Evolutionary conservation across 2,329 filamentous ascomycete genomes (phyloP).

Genomic region (Apiospora koreana): DNA sequence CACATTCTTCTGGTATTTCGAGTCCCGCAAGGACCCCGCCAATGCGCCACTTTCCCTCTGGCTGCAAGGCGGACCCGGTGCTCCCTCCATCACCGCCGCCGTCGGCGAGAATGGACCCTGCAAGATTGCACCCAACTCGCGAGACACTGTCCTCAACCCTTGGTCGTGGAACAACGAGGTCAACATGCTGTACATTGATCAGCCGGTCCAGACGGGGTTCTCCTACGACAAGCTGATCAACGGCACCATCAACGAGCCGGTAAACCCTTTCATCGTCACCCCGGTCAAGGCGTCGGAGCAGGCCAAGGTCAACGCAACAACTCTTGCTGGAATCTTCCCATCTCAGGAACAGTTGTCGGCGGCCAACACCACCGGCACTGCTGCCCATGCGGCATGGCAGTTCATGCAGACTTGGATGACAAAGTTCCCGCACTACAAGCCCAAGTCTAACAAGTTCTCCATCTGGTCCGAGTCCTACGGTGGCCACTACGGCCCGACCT

Average conservation of each 20-base stretch:
- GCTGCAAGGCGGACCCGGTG: conserved; percentile 56
- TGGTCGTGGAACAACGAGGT: conserved; percentile 61
- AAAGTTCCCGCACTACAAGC: conserved; percentile 14
- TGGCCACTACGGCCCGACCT: conserved; percentile 20
- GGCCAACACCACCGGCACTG: conserved; percentile 10
- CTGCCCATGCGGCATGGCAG: conserved; percentile 15
- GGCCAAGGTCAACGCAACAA: not conserved
- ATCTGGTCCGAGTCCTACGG: conserved; percentile 36
- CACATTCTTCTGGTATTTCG: conserved; percentile 53
- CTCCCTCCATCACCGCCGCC: conserved; percentile 54
- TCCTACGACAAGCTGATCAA: conserved; percentile 42
- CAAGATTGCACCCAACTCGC: not conserved
- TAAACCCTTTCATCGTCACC: conserved; percentile 17
- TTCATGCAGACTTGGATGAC: conserved; percentile 18
- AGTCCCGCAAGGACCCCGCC: conserved; percentile 46
- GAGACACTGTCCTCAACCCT: conserved; percentile 48
- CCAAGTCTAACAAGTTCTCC: conserved; percentile 53
- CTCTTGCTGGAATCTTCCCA: conserved; percentile 10
- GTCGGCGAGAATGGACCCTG: conserved; percentile 40
- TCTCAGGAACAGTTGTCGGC: conserved; percentile 8
- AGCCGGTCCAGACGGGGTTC: conserved; percentile 59
- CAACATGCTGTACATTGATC: conserved; percentile 62
- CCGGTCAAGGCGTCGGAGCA: not conserved
- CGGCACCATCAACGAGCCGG: conserved; percentile 23
- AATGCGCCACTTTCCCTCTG: conserved; percentile 51